These are phyloP conservation scores for Penicillium sp. DNA, from an alignment of 2,329 filamentous ascomycete genomes.

Conservation along the genomic window DNA sequence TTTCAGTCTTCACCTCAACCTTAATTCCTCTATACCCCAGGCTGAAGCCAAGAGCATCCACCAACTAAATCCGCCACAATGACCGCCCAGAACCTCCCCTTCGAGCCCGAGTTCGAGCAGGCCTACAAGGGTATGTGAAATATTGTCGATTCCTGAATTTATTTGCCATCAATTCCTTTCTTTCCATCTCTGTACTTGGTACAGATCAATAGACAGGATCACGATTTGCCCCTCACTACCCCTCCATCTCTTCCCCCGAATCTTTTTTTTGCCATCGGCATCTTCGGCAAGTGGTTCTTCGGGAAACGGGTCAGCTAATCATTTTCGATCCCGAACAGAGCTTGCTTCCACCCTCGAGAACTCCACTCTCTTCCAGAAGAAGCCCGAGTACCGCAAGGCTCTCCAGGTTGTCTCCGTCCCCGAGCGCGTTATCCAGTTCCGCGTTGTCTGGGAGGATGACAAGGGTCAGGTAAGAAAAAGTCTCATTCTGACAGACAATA, in stretches of 20 bases:
- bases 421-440: slow-evolving; percentile 96
- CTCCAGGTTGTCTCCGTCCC: slow-evolving; percentile 87
- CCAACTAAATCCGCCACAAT: slow-evolving; percentile 32
- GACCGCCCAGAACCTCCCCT: slow-evolving; percentile 79
- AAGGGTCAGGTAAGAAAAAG: slow-evolving; percentile 61
- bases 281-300: slow-evolving; percentile 28
- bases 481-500: slow-evolving; percentile 20
- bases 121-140: slow-evolving; percentile 81
- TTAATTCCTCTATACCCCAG: slow-evolving; percentile 16
- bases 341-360: slow-evolving; percentile 93
- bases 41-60: slow-evolving; percentile 13
- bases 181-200: neutral
- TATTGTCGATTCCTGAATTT: slow-evolving; percentile 8
- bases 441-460: slow-evolving; percentile 96
- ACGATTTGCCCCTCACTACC: neutral
- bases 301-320: slow-evolving; percentile 25
- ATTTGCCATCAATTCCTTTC: neutral
- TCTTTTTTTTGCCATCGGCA: slow-evolving; percentile 22
- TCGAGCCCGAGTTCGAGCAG: slow-evolving; percentile 98
- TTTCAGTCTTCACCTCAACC: slow-evolving; percentile 18
- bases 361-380: slow-evolving; percentile 88
- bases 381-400: slow-evolving; percentile 92
- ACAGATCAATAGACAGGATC: neutral
- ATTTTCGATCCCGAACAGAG: slow-evolving; percentile 62
- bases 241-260: neutral